phyloP scores from a whole-genome alignment of 2,329 filamentous ascomycete species.

The Rhynchosporium secalis region DNA sequence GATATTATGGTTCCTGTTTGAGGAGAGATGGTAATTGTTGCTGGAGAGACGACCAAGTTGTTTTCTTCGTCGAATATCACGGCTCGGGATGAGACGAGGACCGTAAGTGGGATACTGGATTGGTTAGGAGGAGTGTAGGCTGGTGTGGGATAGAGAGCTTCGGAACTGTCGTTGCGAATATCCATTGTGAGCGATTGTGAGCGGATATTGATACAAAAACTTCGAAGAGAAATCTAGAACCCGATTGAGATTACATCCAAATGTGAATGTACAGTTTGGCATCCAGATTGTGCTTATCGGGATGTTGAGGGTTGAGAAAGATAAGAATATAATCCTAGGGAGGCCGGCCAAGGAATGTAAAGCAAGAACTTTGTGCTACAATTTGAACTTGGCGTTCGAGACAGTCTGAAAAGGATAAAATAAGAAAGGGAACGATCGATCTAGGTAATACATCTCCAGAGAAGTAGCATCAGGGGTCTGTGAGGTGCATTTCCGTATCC shows the following conservation, averaged over 20 bases:
- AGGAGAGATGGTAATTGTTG: slow-evolving; percentile 78
- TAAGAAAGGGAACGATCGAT: slow-evolving; percentile 22
- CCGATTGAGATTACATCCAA: slow-evolving; percentile 9
- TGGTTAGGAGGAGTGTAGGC: slow-evolving; percentile 36
- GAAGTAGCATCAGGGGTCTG: slow-evolving; percentile 24
- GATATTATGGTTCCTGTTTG: slow-evolving; percentile 81
- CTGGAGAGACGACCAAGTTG: slow-evolving; percentile 67
- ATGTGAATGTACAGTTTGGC: slow-evolving; percentile 6
- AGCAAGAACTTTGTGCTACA: slow-evolving; percentile 8
- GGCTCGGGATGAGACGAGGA: slow-evolving; percentile 81
- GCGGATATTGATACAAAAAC: slow-evolving; percentile 22
- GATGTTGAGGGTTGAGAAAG: slow-evolving; percentile 21
- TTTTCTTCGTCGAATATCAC: slow-evolving; percentile 71
- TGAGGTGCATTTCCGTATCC: slow-evolving; percentile 32
- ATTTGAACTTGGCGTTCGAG: not conserved
- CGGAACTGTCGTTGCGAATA: slow-evolving; percentile 14
- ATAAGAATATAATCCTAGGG: slow-evolving; percentile 24
- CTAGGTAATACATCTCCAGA: not conserved
- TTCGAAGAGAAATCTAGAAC: slow-evolving; percentile 3
- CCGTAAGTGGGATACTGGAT: slow-evolving; percentile 55
- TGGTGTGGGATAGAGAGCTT: slow-evolving; percentile 35
- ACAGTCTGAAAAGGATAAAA: slow-evolving; percentile 16
- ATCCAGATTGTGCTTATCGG: slow-evolving; percentile 34
- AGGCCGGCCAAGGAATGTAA: slow-evolving; percentile 18
- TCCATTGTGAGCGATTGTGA: slow-evolving; percentile 27